Percentiles rank a stretch among this genome's conserved stretches.
phyloP scores from a whole-genome alignment of 441 rosid genomes.

The Gossypium schwendimanii region DNA sequence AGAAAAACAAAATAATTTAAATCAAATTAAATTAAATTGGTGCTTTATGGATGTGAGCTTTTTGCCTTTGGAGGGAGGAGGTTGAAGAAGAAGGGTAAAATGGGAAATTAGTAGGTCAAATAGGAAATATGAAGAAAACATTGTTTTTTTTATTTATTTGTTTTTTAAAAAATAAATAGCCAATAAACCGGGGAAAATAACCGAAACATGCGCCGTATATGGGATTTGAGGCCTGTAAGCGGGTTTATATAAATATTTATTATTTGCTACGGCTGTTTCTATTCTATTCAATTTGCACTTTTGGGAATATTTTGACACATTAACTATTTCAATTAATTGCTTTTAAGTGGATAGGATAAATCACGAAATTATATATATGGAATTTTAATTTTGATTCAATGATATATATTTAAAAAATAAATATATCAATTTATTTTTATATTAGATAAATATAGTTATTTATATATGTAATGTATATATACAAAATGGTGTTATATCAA shows the following conservation, averaged over 20 bases:
- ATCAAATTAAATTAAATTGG: too few relatives aligned
- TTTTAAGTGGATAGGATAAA: too few relatives aligned
- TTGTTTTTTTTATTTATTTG: background rate
- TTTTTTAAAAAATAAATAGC: background rate
- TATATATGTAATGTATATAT: too few relatives aligned
- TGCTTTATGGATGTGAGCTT: background rate
- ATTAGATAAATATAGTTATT: too few relatives aligned
- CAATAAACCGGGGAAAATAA: background rate
- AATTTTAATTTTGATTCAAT: too few relatives aligned
- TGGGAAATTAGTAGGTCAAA: background rate
- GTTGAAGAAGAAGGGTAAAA: background rate
- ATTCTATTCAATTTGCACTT: background rate
- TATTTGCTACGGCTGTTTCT: background rate
- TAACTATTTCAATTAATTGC: background rate
- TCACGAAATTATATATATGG: too few relatives aligned
- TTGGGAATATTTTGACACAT: background rate
- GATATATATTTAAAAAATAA: too few relatives aligned
- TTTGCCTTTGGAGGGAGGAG: background rate
- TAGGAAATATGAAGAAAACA: background rate
- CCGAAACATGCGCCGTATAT: slow-evolving; percentile 1
- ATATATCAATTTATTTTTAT: too few relatives aligned
- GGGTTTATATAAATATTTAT: background rate
- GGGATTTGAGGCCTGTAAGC: background rate
- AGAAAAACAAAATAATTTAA: background rate
- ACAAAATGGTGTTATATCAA: too few relatives aligned